Evolutionary conservation across 2,329 filamentous ascomycete genomes (phyloP).

Genomic region (Graphiopsis chlorocephala): DNA sequence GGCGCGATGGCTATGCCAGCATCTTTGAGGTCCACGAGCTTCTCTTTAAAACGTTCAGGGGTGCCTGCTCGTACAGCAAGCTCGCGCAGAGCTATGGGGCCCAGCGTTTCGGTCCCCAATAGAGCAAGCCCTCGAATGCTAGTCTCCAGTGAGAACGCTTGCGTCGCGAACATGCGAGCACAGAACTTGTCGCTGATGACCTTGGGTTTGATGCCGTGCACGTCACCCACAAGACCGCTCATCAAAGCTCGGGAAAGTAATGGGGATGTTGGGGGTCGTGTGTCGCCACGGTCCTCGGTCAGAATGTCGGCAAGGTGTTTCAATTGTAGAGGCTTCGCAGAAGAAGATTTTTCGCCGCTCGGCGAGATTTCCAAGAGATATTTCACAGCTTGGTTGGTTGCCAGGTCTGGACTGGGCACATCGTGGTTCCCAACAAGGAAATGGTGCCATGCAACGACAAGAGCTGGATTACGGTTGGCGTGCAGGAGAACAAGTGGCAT

Average conservation of each 20-base stretch:
- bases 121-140: constrained; percentile 68
- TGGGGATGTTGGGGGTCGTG: not conserved
- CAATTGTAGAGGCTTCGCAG: not conserved
- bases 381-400: not conserved
- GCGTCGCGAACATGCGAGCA: constrained; percentile 78
- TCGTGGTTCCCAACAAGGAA: constrained; percentile 38
- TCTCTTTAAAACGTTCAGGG: constrained; percentile 54
- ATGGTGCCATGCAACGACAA: constrained; percentile 39
- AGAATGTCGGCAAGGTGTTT: not conserved
- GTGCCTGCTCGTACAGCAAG: constrained; percentile 66
- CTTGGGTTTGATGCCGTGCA: constrained; percentile 44
- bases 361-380: not conserved
- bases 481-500: constrained; percentile 35
- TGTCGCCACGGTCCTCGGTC: not conserved
- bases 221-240: constrained; percentile 37
- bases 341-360: not conserved
- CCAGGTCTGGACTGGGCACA: constrained; percentile 32
- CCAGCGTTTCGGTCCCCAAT: constrained; percentile 69
- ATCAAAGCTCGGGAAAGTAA: constrained; percentile 29
- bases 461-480: constrained; percentile 13
- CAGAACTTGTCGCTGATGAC: constrained; percentile 65
- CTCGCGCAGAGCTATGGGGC: constrained; percentile 72
- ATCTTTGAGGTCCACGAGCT: constrained; percentile 60
- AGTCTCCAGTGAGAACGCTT: constrained; percentile 68
- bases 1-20: constrained; percentile 62